Evolutionary conservation across 116 monocot genomes (phyloP).

Genomic region (Phalaenopsis hybrid): DNA sequence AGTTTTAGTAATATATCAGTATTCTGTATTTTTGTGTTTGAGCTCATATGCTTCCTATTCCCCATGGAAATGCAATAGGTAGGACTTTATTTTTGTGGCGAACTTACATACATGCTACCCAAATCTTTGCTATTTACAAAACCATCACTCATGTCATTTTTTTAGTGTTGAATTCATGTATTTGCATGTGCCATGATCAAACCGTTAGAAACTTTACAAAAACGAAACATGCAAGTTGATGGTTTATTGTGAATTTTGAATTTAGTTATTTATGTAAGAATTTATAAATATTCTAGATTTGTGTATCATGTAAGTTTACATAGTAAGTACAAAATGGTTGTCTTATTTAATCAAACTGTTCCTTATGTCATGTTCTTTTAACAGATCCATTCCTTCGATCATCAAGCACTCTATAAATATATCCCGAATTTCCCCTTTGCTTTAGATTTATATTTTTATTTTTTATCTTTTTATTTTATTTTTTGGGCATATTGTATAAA

Average conservation of each 20-base stretch:
- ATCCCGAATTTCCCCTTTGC: not conserved
- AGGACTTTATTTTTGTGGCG: not conserved
- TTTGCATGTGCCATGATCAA: too few species aligned
- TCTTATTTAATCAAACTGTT: not conserved
- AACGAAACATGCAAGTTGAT: too few species aligned
- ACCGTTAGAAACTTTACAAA: too few species aligned
- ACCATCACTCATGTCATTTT: not conserved
- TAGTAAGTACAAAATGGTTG: too few species aligned
- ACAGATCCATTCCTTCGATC: not conserved
- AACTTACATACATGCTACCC: not conserved
- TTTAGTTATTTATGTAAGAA: not conserved
- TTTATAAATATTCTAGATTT: too few species aligned
- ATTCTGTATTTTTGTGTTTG: conserved; percentile 2
- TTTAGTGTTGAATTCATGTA: too few species aligned
- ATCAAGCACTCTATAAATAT: not conserved
- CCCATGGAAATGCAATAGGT: not conserved
- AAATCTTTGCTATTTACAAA: not conserved
- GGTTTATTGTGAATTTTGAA: not conserved
- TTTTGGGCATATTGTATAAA: too few species aligned
- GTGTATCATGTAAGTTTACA: too few species aligned
- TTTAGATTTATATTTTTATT: too few species aligned
- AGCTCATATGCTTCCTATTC: not conserved
- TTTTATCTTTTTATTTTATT: not conserved
- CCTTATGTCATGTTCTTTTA: not conserved
- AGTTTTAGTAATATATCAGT: not conserved